Evolutionary conservation across 1,139 yeast genomes (phyloP), one percentile per base, ranked within the genome.

Genomic region (Candida sp.): DNA sequence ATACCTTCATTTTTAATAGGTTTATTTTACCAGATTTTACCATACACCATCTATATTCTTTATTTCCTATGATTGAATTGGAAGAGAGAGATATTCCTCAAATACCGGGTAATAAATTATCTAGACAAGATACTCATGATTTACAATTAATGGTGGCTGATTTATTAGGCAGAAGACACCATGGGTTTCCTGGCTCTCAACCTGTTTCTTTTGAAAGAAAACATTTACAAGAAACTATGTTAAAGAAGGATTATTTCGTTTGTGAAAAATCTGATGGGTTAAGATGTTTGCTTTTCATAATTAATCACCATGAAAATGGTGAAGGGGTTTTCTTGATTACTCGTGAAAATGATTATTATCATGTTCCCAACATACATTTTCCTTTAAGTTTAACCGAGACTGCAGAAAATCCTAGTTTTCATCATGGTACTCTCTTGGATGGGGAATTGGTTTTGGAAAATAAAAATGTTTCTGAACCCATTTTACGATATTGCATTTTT

Each of bases 221-320:
- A 35, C 97, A 91, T 64, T 71, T 93, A 35, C 69, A 72, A 5
- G 81, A 81, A 43, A 80, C 82, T 33, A 67, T 93, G 41, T 61
- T 77, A 60, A 68, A 85, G 29, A 62, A 64, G 46, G 79, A 72
- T 55, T 93, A 90, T 60, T 85, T 82, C 55, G 99, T 93, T 0
- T 93, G 99, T 67, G 99, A 95, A 58, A 95, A 95, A 61, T 82
- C 95, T 0, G 99, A 95, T 63, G 99, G 99, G 0, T 70, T 93
- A 43, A 73, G 99, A 45, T 88, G 95, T 48, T 68, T 93, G 40
- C 65, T 86, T 60, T 71, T 85, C 46, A 77, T 85, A 4, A 64
- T 85, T 36, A 70, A 88, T 56, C 91, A 87, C 56, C 84, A 89
- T 2, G 79, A 73, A 41, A 81, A 88, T 3, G 85, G 84, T 19